Conservation (phyloP, 148 eudicot species). For the Vaccinium macrocarpon region DNA sequence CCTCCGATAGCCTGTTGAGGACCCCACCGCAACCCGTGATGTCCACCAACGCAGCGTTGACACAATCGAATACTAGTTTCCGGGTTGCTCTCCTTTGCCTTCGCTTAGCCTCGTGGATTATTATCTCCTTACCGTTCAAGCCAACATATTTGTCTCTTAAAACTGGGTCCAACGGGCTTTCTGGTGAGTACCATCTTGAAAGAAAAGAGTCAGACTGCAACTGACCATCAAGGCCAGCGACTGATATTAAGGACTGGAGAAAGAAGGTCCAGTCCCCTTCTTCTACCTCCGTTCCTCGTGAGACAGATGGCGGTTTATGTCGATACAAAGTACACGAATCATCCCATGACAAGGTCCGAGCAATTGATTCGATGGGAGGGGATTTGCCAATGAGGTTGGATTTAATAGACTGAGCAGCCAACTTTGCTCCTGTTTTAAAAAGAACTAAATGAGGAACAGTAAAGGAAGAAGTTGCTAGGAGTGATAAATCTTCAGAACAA, state of each 20-base stretch:
- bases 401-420: constrained; percentile 31
- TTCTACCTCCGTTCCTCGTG: constrained; percentile 45
- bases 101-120: constrained; percentile 50
- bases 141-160: constrained; percentile 59
- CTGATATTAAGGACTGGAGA: constrained; percentile 64
- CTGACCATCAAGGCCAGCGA: constrained; percentile 45
- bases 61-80: constrained; percentile 84
- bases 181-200: constrained; percentile 68
- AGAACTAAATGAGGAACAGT: not conserved
- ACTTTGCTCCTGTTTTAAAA: constrained; percentile 46
- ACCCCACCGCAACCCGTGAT: constrained; percentile 29
- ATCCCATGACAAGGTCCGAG: constrained; percentile 82
- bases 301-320: constrained; percentile 34
- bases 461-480: no score
- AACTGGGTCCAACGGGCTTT: constrained; percentile 79
- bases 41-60: constrained; percentile 57
- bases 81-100: constrained; percentile 58
- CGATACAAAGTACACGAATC: constrained; percentile 44
- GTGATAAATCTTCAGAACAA: not conserved
- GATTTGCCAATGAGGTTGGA: constrained; percentile 90
- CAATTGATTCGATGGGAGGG: constrained; percentile 88
- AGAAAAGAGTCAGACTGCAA: constrained; percentile 38
- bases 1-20: constrained; percentile 6
- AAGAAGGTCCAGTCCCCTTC: constrained; percentile 57
- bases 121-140: constrained; percentile 40